Evolutionary conservation across 805 yeast genomes (phyloP), one percentile per base, ranked within the genome.

Genomic region (Candida peoriensis): DNA sequence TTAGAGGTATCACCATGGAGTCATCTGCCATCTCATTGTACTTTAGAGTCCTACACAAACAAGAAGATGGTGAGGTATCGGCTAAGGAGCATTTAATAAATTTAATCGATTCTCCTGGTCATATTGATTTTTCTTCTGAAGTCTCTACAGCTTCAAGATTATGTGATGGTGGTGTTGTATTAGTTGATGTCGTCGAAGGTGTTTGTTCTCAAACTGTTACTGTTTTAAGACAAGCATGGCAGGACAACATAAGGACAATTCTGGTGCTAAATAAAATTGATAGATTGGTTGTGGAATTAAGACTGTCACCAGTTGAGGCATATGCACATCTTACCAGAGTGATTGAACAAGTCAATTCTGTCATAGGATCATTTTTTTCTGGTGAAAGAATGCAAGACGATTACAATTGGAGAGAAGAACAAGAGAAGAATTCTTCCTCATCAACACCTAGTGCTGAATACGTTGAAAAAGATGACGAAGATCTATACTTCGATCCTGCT

Each of bases 81-180:
- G 72, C 81, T 25, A 76, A 75, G 27, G 96, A 93, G 52, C 84
- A 85, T 59, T 63, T 93, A 36, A 81, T 93, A 53, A 93, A 93
- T 54, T 70, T 93, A 49, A 90, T 93, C 38, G 99, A 93, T 60
- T 90, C 97, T 0, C 99, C 99, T 0, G 99, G 99, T n/a, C 99
- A 93, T 52, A 87, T 93, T 40, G 99, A 93, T 61, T 93, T 93
- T 57, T 82, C 95, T 1, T 82, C 94, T 10, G 99, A 93, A 55
- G 99, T 93, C 0, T 85, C 96, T 19, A 85, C 96, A 0, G 95
- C 97, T 1, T 88, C 97, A 2, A 70, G 98, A 50, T 66, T 93
- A 28, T 93, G 97, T 64, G 99, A 93, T 55, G 97, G 97, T 29
- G 96, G 97, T 0, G 82, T 93, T 3, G 94, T 93, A 0, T 64